Percentiles rank a stretch among this genome's conserved stretches.
phyloP scores from a whole-genome alignment of 1,284 basidiomycete genomes.

The Irpex sp. region DNA sequence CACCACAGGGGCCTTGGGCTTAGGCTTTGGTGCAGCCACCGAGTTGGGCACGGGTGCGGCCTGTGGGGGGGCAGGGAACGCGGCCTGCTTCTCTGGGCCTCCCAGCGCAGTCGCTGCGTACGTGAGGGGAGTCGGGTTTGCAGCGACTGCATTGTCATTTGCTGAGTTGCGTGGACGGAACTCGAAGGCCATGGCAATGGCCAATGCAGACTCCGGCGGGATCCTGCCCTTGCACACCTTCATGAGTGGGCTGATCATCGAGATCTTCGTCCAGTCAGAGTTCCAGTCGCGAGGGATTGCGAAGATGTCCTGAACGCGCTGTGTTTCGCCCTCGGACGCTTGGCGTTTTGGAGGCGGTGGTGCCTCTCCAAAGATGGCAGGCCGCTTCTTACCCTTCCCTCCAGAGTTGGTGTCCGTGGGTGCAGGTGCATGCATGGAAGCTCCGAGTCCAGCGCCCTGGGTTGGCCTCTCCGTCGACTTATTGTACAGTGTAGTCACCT shows the following conservation, averaged over 20 bases:
- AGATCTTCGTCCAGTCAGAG: slow-evolving; percentile 1
- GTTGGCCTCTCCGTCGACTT: too few species aligned
- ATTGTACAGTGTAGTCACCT: too few species aligned
- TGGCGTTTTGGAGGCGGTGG: background rate
- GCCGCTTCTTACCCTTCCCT: background rate
- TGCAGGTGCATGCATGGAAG: too few species aligned
- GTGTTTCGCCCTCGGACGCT: background rate
- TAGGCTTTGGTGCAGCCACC: background rate
- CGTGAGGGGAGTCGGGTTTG: background rate
- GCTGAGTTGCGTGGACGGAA: background rate
- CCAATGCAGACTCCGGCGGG: background rate
- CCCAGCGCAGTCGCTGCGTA: background rate
- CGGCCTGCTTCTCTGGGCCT: background rate
- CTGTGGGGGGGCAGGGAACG: background rate
- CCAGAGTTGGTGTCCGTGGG: too few species aligned
- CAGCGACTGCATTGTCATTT: background rate
- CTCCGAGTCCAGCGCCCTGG: too few species aligned
- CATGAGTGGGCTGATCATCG: slow-evolving; percentile 1
- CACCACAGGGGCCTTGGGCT: slow-evolving; percentile 2
- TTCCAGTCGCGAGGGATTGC: slow-evolving; percentile 2
- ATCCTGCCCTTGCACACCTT: slow-evolving; percentile 1
- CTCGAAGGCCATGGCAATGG: slow-evolving; percentile 2
- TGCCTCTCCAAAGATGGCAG: background rate
- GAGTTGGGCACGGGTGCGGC: background rate
- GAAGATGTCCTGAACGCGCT: background rate